Percentiles rank a stretch among this genome's conserved stretches.
These are phyloP conservation scores for Madurella fahalii DNA, from an alignment of 2,329 filamentous ascomycete species.

Conservation along the genomic window DNA sequence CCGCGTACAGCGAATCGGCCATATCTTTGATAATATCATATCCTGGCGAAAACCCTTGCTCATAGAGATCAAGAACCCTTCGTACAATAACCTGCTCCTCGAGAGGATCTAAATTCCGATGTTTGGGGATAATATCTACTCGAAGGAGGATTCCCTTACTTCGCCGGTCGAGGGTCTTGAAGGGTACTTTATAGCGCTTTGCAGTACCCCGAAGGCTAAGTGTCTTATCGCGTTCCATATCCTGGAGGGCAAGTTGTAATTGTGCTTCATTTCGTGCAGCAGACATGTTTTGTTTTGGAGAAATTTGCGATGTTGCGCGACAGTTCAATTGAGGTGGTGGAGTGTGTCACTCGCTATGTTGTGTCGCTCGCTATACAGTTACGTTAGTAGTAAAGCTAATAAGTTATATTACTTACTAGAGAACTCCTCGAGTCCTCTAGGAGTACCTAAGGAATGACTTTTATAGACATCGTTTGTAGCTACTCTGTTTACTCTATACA, in stretches of 20 bases:
- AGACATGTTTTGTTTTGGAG: too few species aligned
- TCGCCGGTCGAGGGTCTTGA: not conserved
- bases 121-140: not conserved
- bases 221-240: not conserved
- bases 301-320: too few species aligned
- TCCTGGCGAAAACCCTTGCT: constrained; percentile 3
- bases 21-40: not conserved
- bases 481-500: too few species aligned
- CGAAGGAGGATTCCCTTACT: not conserved
- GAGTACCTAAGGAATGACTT: too few species aligned
- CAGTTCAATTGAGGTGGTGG: too few species aligned
- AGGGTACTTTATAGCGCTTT: not conserved
- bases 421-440: too few species aligned
- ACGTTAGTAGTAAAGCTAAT: too few species aligned
- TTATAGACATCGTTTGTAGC: too few species aligned
- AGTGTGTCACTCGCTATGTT: too few species aligned
- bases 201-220: not conserved
- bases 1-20: not conserved
- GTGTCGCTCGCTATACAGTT: too few species aligned
- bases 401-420: too few species aligned
- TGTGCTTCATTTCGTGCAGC: too few species aligned
- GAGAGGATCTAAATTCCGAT: not conserved
- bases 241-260: not conserved
- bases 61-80: constrained; percentile 4
- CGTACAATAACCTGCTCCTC: constrained; percentile 3